These are phyloP conservation scores for Stereum hirsutum DNA, from an alignment of 1,284 basidiomycete species.

Conservation along the genomic window DNA sequence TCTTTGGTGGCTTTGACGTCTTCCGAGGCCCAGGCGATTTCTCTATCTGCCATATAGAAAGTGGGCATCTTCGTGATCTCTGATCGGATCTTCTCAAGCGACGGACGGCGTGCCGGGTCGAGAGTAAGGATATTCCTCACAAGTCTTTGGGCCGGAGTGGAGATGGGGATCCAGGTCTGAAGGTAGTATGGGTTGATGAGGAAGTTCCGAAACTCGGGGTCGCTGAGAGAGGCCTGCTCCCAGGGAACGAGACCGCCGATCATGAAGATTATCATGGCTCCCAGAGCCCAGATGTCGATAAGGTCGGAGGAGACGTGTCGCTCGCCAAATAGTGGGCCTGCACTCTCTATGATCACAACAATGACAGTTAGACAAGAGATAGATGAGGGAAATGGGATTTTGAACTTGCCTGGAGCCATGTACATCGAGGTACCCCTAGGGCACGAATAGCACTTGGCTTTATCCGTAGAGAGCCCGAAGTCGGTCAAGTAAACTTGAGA, in stretches of 20 bases:
- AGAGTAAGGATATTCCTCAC: conserved; percentile 19
- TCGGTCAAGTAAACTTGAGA: conserved; percentile 45
- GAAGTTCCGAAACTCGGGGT: conserved; percentile 36
- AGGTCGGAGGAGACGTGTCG: conserved; percentile 56
- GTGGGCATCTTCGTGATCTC: conserved; percentile 51
- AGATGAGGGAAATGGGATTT: background rate
- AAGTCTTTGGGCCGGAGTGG: conserved; percentile 15
- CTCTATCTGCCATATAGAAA: conserved; percentile 70
- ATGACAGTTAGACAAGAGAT: background rate
- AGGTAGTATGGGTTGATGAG: background rate
- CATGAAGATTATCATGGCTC: conserved; percentile 50
- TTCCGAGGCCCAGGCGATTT: too few species aligned
- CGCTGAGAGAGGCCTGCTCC: conserved; percentile 64
- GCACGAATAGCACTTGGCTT: conserved; percentile 10
- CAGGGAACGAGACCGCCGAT: conserved; percentile 84
- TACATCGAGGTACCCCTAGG: conserved; percentile 44
- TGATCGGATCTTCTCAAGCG: conserved; percentile 51
- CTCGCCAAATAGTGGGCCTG: conserved; percentile 14
- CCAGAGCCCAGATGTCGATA: conserved; percentile 88
- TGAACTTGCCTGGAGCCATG: conserved; percentile 44
- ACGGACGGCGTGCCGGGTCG: conserved; percentile 21
- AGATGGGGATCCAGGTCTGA: conserved; percentile 28
- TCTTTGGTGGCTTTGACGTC: too few species aligned
- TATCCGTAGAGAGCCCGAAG: conserved; percentile 57
- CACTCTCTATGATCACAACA: conserved; percentile 16